Evolutionary conservation across 2,329 filamentous ascomycete species (phyloP), one percentile per base, ranked within the genome.

Genomic region (Trichoderma atroviride): DNA sequence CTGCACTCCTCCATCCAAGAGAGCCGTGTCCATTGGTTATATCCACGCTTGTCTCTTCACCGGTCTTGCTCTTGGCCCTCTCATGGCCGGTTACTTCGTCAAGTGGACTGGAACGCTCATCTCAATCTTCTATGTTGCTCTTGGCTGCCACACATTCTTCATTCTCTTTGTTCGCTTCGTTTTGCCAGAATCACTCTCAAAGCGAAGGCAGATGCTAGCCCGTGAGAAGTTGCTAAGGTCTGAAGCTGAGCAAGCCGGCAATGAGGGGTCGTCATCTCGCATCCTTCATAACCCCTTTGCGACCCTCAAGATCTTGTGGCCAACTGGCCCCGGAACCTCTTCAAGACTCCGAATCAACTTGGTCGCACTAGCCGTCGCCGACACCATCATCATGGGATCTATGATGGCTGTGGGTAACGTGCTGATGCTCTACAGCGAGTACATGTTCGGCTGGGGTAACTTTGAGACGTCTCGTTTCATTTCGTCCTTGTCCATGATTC

Each of bases 11-110:
- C 92, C 94, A 0, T 91, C 92, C 35, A 88, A 88, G 75, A 89
- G 96, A 24, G 92, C 91, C 70, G 91, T 97, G 9, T 88, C 90
- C 5, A 96, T 98, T 78, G 94, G 93, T 7, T 95, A 94, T 77
- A 91, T 98, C 74, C 93, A 98, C 75, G 94, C 93, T 13, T 94
- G 91, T 73, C 84, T 99, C 10, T 98, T 97, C 79, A 86, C 87
- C 1, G 96, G 96, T n/a, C 88, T 98, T 57, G 95, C 96, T 0
- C 80, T 95, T 37, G 96, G 96, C 0, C 96, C 96, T 9, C 85
- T 96, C 3, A 76, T 97, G 27, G 91, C 94, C 0, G 94, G 92
- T 2, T 91, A 92, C 74, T 83, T 97, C 55, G 91, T 97, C 75
- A 88, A 92, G 74, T 86, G 85, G 78, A 94, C 92, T 0, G 92